phyloP scores from a whole-genome alignment of 169 alveolate species.

The Eimeria acervulina region DNA sequence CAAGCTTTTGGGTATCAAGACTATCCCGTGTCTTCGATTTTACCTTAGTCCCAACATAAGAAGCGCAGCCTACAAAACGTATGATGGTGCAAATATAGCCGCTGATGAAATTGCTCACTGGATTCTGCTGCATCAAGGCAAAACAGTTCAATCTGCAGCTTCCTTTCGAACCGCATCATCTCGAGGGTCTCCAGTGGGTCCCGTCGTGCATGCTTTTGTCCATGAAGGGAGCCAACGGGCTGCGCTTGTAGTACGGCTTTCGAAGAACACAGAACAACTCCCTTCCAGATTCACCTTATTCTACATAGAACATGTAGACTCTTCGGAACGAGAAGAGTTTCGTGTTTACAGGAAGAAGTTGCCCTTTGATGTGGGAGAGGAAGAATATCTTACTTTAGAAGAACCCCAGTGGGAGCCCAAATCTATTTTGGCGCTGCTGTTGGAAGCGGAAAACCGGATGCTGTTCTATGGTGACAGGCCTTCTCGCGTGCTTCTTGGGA shows the following conservation, averaged over 20 bases:
- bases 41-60: not conserved
- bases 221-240: conserved; percentile 37
- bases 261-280: not conserved
- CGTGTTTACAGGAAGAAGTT: conserved; percentile 8
- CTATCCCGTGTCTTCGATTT: not conserved
- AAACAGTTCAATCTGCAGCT: not conserved
- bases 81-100: not conserved
- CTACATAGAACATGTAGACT: not conserved
- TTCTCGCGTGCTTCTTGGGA: not conserved
- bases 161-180: not conserved
- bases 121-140: not conserved
- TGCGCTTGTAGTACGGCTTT: not conserved
- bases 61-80: not conserved
- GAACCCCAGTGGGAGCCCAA: conserved; percentile 1
- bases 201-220: conserved; percentile 42
- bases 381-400: not conserved
- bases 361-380: conserved; percentile 60
- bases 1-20: not conserved
- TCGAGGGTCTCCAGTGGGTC: conserved; percentile 33
- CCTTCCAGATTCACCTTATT: conserved; percentile 10
- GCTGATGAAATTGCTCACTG: conserved; percentile 54
- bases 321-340: conserved; percentile 6
- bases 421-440: conserved; percentile 8
- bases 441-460: conserved; percentile 43
- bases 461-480: conserved; percentile 44